Evolutionary conservation across 768 basidiomycete genomes (phyloP).

Genomic region (Podaxis pistillaris): DNA sequence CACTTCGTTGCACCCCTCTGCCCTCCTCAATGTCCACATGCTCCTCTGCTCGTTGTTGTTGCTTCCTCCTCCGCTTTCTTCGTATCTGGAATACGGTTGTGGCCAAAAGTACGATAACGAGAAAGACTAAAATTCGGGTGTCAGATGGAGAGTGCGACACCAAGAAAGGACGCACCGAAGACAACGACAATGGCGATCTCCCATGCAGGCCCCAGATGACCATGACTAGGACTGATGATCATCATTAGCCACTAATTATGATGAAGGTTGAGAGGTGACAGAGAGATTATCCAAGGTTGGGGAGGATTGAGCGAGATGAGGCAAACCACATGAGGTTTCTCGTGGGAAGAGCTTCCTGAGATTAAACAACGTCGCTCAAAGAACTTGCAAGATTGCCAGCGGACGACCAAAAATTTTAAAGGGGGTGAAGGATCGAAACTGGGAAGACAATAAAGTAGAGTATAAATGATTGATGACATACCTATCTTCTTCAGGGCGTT

Average conservation of each 20-base stretch:
- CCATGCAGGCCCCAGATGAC: constrained; percentile 35
- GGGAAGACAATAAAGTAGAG: neutral
- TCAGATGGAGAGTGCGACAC: neutral
- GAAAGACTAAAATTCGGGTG: constrained; percentile 18
- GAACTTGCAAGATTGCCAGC: neutral
- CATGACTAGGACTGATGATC: constrained; percentile 27
- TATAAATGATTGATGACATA: neutral
- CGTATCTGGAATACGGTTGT: constrained; percentile 27
- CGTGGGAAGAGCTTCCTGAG: neutral
- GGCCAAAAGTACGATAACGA: constrained; percentile 24
- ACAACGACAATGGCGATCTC: constrained; percentile 35
- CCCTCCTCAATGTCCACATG: neutral
- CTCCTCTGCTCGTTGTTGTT: constrained; percentile 15
- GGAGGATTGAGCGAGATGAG: neutral
- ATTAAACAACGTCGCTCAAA: neutral
- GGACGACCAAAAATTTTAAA: neutral
- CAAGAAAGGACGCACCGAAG: constrained; percentile 27
- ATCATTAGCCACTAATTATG: neutral
- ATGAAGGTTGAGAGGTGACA: neutral
- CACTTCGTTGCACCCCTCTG: neutral
- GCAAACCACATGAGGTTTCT: neutral
- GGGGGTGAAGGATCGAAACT: neutral
- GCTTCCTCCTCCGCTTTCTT: constrained; percentile 19
- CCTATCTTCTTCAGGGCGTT: neutral
- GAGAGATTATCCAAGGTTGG: neutral